Conservation (phyloP, 805 yeast genomes). For the Saccharomycopsis oosterbeekiorum region DNA sequence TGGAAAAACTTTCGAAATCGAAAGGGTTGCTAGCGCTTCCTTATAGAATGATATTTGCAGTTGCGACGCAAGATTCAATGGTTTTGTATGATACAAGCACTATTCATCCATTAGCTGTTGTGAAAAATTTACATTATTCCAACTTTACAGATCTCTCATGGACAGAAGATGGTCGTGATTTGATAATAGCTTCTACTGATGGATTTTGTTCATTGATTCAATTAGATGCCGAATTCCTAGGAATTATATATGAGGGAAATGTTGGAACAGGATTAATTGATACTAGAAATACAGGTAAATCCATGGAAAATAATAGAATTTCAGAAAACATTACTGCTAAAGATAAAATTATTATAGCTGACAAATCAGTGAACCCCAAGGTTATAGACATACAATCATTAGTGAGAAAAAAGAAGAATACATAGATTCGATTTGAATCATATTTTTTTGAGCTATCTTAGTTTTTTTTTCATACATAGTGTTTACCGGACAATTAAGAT, state of each 20-base stretch:
- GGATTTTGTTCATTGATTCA: slow-evolving; percentile 74
- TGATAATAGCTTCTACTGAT: slow-evolving; percentile 78
- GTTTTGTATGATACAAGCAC: slow-evolving; percentile 72
- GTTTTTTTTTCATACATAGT: background rate
- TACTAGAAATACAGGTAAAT: background rate
- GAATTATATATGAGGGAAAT: background rate
- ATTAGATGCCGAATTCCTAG: background rate
- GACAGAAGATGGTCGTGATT: slow-evolving; percentile 62
- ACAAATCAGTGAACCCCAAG: background rate
- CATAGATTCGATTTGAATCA: background rate
- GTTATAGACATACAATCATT: background rate
- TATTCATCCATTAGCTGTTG: slow-evolving; percentile 57
- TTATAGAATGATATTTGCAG: slow-evolving; percentile 80
- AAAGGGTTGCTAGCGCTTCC: slow-evolving; percentile 44
- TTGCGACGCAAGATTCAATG: slow-evolving; percentile 85
- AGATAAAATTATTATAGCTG: background rate
- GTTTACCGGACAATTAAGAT: background rate
- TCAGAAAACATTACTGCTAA: background rate
- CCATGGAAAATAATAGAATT: background rate
- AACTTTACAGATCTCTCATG: slow-evolving; percentile 82
- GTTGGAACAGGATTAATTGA: background rate
- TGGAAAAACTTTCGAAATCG: background rate
- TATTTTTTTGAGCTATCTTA: background rate
- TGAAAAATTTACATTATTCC: slow-evolving; percentile 77
- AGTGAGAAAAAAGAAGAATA: background rate